A percentile compares a stretch with the other conserved stretches of the same genome.
Conservation (phyloP, 257 asterid genomes). For the Striga asiatica region DNA sequence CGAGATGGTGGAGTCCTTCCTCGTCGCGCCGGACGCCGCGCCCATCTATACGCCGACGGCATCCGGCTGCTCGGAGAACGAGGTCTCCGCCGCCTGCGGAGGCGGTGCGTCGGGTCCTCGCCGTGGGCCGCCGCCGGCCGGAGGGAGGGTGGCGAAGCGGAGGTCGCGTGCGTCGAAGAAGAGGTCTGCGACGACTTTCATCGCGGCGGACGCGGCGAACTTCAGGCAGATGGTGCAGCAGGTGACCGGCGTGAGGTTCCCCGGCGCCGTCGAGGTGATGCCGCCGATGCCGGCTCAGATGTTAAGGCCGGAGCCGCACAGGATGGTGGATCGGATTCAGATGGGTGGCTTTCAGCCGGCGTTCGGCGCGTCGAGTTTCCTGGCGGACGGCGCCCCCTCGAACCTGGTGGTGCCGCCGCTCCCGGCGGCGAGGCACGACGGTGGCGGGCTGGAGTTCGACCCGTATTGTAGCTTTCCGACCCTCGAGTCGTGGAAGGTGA, state of each 20-base stretch:
- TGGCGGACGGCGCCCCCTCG: slow-evolving; percentile 28
- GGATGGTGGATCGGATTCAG: slow-evolving; percentile 23
- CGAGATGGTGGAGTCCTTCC: slow-evolving; percentile 29
- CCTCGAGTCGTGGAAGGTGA: slow-evolving; percentile 73
- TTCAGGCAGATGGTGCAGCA: slow-evolving; percentile 96
- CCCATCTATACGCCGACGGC: slow-evolving; percentile 23
- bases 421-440: slow-evolving; percentile 19
- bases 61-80: slow-evolving; percentile 64
- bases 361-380: slow-evolving; percentile 49
- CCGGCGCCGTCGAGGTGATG: slow-evolving; percentile 26
- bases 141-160: slow-evolving; percentile 61
- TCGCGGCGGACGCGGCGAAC: slow-evolving; percentile 75
- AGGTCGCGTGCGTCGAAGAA: slow-evolving; percentile 73
- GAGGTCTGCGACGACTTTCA: slow-evolving; percentile 63
- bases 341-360: slow-evolving; percentile 28
- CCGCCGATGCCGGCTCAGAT: slow-evolving; percentile 22
- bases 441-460: slow-evolving; percentile 38
- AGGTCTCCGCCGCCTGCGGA: slow-evolving; percentile 8
- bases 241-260: slow-evolving; percentile 63
- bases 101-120: slow-evolving; percentile 25
- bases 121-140: slow-evolving; percentile 29
- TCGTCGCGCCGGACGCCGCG: slow-evolving; percentile 18
- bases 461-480: slow-evolving; percentile 66
- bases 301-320: slow-evolving; percentile 58
- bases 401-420: slow-evolving; percentile 14